Percentiles rank a stretch among this genome's conserved stretches.
Evolutionary conservation across 2,329 filamentous ascomycete genomes (phyloP).

Genomic region (Seiridium cupressi): DNA sequence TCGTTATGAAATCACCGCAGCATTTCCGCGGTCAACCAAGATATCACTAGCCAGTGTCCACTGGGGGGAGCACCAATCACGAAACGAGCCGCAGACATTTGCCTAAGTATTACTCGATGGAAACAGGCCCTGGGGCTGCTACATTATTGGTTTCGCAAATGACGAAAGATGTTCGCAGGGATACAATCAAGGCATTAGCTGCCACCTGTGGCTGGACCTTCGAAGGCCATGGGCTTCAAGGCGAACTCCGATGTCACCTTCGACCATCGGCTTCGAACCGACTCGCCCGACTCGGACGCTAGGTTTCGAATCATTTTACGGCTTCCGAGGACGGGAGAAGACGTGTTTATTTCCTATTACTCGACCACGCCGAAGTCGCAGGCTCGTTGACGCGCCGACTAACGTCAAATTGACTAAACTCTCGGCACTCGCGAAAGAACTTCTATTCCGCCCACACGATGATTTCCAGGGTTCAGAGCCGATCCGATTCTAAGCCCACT

Average conservation of each 20-base stretch:
- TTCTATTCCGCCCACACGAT: neutral
- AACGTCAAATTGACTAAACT: neutral
- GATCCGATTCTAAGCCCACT: neutral
- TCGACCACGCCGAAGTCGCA: constrained; percentile 1
- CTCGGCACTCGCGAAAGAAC: neutral
- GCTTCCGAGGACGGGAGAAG: neutral
- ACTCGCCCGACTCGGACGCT: neutral
- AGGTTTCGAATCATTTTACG: neutral
- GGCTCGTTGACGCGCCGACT: neutral
- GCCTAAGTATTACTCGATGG: constrained; percentile 2
- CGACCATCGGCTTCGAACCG: neutral
- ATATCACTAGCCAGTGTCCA: neutral
- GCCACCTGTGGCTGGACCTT: neutral
- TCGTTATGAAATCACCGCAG: neutral
- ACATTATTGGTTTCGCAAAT: neutral
- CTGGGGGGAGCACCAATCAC: neutral
- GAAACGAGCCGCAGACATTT: neutral
- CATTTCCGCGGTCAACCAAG: constrained; percentile 1
- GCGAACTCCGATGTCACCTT: neutral
- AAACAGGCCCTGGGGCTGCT: neutral
- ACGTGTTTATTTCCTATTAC: neutral
- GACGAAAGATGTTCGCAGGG: neutral
- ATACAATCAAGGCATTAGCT: neutral
- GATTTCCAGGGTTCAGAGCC: neutral
- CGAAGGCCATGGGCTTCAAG: neutral